Evolutionary conservation across 768 basidiomycete species (phyloP), one percentile per base, ranked within the genome.

Genomic region (Boletus tomentosulus): DNA sequence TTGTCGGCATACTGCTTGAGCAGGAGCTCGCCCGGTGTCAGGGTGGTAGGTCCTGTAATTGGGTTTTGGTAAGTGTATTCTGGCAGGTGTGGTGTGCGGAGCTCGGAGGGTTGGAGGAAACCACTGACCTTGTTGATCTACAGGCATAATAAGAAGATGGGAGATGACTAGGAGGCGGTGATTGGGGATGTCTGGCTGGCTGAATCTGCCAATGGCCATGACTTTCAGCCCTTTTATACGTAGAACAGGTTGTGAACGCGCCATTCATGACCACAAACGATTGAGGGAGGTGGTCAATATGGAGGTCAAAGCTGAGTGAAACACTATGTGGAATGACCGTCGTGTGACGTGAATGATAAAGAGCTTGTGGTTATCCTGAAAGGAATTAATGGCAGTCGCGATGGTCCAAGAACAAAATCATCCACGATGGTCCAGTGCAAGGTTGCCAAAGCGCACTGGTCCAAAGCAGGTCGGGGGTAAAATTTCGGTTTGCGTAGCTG

Each of bases 21-120:
- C 33, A 57, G 41, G 4, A 63, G 43, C 16, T 62, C 48, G n/a
- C 39, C 39, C 0, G 62, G 59, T 13, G 28, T 50, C 30, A 2
- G 25, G 4, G 10, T 38, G 1, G 55, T 45, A 2, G 16, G 6
- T 4, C 31, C 2, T 2, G 56, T 48, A 3, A 53, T 11, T 0
- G 38, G 22, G 19, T 24, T 12, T 0, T 4, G 24, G 28, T 48
- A 43, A 4, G 19, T 3, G 6, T 19, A 31, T 24, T 30, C 33
- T 2, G 43, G 10, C 1, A 54, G 33, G 48, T 46, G 45, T 2
- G 39, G 52, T 4, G 3, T 4, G 2, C 50, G 45, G n/a, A 62
- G 57, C 3, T 56, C 33, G 6, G 22, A 19, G 1, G 57, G 61
- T 2, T 28, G 11, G 6, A 53, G 33, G 24, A 8, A 12, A 1